Evolutionary conservation across 495 filamentous ascomycete genomes (phyloP), one percentile per base, ranked within the genome.

Genomic region (Penicillium antarcticum): DNA sequence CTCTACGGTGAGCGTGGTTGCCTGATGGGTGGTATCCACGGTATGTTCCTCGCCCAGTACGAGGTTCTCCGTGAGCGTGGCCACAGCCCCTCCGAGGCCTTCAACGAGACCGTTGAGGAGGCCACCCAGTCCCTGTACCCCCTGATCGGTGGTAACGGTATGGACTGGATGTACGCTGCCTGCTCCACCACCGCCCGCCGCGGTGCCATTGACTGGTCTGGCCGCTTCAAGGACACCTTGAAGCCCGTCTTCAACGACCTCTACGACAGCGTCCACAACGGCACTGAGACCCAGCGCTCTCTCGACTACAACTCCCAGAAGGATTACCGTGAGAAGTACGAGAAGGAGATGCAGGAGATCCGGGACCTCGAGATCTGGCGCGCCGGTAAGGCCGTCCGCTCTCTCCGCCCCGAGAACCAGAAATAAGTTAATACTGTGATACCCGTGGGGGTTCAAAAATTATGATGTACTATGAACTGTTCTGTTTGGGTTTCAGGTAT

Each of bases 91-190:
- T 92, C 87, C 65, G 95, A 98, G 80, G 94, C 94, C 54, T 97
- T 98, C 87, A 97, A 98, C 82, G 94, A 97, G 89, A 97, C 94
- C 57, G 94, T 98, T 52, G 94, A 98, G 81, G 94, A 98, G 79
- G 94, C 94, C 53, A 98, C 94, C 35, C 95, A 97, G 83, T 89
- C 85, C 60, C 81, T 97, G 52, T 98, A 97, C 82, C 94, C 94
- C 50, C 80, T 98, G 60, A 97, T 98, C 65, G 94, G 91, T 68
- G 81, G 80, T 65, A 87, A 97, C 72, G 94, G 94, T 60, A 98
- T 98, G 94, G 94, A 97, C 81, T 98, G 94, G 90, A 97, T 98
- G 95, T 98, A 96, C 80, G 91, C 92, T 61, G 94, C 94, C 58
- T 98, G 94, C 87, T 97, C 92, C 47, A 97, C 95, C 64, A 97